A percentile compares a stretch with the other conserved stretches of the same genome.
phyloP scores from a whole-genome alignment of 139 green algal genomes.

The Chlamydomonas eustigma region DNA sequence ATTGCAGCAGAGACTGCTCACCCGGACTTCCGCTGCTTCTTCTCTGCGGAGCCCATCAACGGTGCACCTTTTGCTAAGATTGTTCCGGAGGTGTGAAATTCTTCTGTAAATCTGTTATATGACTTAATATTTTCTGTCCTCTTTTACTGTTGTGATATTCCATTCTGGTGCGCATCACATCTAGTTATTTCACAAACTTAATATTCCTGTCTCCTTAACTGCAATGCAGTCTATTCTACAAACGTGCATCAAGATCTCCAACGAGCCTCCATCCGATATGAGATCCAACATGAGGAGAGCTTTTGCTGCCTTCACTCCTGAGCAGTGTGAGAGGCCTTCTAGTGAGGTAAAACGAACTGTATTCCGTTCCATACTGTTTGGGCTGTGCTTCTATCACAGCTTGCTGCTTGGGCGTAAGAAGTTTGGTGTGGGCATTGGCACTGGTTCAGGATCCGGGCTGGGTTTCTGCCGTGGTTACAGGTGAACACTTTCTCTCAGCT shows the following conservation, averaged over 20 bases:
- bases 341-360: constrained; percentile 59
- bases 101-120: too few relatives aligned
- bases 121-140: too few relatives aligned
- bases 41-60: constrained; percentile 85
- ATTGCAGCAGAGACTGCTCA: constrained; percentile 72
- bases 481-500: too few relatives aligned
- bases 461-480: constrained; percentile 83
- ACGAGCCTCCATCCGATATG: constrained; percentile 84
- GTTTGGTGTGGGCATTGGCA: constrained; percentile 81
- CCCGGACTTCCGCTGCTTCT: constrained; percentile 86
- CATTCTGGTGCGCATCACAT: too few relatives aligned
- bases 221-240: constrained; percentile 61
- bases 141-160: too few relatives aligned
- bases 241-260: constrained; percentile 78
- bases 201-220: neutral
- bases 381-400: constrained; percentile 89
- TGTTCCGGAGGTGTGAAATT: constrained; percentile 60
- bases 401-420: constrained; percentile 86
- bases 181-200: too few relatives aligned
- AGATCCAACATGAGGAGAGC: constrained; percentile 83
- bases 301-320: constrained; percentile 66
- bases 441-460: constrained; percentile 70
- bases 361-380: constrained; percentile 77
- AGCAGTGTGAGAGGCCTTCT: constrained; percentile 55
- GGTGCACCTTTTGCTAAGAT: constrained; percentile 75